A percentile compares a stretch with the other conserved stretches of the same genome.
These are phyloP conservation scores for Aspergillus ustus DNA, from an alignment of 2,329 filamentous ascomycete species.

Conservation along the genomic window DNA sequence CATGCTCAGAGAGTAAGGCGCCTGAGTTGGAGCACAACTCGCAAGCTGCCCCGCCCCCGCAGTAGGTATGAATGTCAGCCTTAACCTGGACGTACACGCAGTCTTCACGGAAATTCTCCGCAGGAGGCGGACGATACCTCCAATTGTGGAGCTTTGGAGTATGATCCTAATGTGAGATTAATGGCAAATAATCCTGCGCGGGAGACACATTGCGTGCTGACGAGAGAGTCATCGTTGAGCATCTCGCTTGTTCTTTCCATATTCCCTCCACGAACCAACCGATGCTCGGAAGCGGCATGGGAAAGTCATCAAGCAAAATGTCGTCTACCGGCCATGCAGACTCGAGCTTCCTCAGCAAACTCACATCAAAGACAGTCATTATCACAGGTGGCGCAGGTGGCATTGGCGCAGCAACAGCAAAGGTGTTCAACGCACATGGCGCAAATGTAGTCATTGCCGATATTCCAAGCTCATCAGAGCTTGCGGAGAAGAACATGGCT, in stretches of 20 bases:
- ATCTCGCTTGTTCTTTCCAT: no score
- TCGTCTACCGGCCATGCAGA: not conserved
- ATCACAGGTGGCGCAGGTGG: slow-evolving; percentile 49
- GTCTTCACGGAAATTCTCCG: not conserved
- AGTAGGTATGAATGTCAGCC: not conserved
- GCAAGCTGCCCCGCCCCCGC: not conserved
- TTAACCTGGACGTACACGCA: not conserved
- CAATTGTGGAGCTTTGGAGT: not conserved
- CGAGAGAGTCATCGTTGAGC: no score
- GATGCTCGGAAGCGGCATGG: not conserved
- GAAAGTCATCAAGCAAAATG: not conserved
- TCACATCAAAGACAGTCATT: slow-evolving; percentile 36
- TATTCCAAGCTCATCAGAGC: slow-evolving; percentile 7
- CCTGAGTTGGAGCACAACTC: not conserved
- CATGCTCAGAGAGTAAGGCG: not conserved
- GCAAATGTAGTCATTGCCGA: slow-evolving; percentile 49
- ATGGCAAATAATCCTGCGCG: not conserved
- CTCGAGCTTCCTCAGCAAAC: not conserved
- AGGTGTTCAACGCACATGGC: slow-evolving; percentile 40
- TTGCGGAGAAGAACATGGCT: slow-evolving; percentile 11
- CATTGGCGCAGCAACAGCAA: slow-evolving; percentile 48
- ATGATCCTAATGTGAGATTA: not conserved
- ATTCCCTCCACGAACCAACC: no score
- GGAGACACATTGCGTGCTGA: not conserved
- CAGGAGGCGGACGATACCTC: not conserved